Evolutionary conservation across 345 rosid genomes (phyloP), one percentile per base, ranked within the genome.

Genomic region (Raphanus raphanistrum): DNA sequence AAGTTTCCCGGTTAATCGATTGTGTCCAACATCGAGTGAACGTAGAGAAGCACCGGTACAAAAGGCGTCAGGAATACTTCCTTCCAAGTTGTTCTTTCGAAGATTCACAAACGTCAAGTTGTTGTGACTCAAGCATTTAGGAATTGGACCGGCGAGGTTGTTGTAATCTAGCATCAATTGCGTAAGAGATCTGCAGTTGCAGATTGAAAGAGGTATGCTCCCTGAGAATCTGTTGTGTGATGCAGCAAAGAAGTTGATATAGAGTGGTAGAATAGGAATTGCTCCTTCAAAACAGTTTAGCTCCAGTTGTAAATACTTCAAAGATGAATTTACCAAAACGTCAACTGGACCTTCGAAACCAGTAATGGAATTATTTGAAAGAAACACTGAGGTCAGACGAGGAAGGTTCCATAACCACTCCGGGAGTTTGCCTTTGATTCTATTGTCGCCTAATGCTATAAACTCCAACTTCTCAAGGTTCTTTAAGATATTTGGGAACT

Each of bases 371-470:
- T 71, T 71, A 26, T 26, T 0, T 2, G 0, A 0, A 13, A 71
- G 0, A 0, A 0, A 0, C 41, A 59, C 4, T 8, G 16, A 0
- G 5, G 0, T 1, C 0, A 70, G 54, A 25, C 13, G 52, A 21
- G 74, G 65, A 21, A 70, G 54, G 2, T 10, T 70, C 74, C 74
- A 70, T 35, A 70, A 70, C 74, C 74, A 70, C 66, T 71, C 36
- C 0, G 74, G 36, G 3, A 58, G 0, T n/a, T 71, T 71, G 6
- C 65, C 74, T 12, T 25, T 35, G 5, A 71, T 25, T 7, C 0
- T 4, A 4, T 71, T 71, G 1, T 0, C 0, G 15, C 26, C 35
- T 1, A 71, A 0, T 13, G 13, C 0, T 13, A 71, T 4, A 13
- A 0, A 0, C 35, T 36, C 6, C 66, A 58, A 35, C 1, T 26